Base-by-base conservation (phyloP, 108 stramenopile species). In the Fragilaria crotonensis region DNA sequence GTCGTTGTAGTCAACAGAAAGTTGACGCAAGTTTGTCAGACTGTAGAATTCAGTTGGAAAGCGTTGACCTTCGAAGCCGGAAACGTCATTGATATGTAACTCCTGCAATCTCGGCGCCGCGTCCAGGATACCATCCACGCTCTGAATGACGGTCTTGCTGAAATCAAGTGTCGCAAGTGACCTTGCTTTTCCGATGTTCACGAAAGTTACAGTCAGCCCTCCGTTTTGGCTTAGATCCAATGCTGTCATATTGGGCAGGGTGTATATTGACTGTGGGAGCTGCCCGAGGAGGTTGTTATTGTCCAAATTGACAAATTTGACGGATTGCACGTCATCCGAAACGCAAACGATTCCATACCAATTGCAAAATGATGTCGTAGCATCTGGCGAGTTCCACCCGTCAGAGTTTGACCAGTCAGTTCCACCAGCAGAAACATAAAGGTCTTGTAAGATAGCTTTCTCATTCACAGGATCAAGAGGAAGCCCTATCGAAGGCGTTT, bases 1-100 rank as follows among this genome's bases (percentile, higher is more conserved):
- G 5, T 52, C 51, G 23, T 52, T 52, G 51, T 52, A 52, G 26
- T 52, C 51, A 1, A 52, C 3, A 52, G 51, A 26, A 18, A 52
- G 26, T 27, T 52, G 51, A 26, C 51, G n/a, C 3, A 52, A 28
- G 3, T 52, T 27, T 28, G 21, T n/a, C n/a, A 52, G 51, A 3
- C 18, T 25, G 27, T 26, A 23, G 18, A 52, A 23, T 22, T 23
- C 51, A n/a, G 51, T 28, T 25, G 51, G 51, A 25, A 52, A 2
- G 7, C 25, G 3, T 18, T 1, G 26, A 9, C 23, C 51, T 1
- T 25, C 23, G 7, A 52, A 26, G 2, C 51, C 51, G 1, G 2
- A 1, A 27, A 52, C 27, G 23, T 52, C 9, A 5, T 28, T 52
- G 26, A 52, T 2, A 28, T 28, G 23, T 18, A 52, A 5, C 23